A percentile compares a stretch with the other conserved stretches of the same genome.
Conservation (phyloP, 2,329 filamentous ascomycete genomes). For the Sporothrix schenckii region DNA sequence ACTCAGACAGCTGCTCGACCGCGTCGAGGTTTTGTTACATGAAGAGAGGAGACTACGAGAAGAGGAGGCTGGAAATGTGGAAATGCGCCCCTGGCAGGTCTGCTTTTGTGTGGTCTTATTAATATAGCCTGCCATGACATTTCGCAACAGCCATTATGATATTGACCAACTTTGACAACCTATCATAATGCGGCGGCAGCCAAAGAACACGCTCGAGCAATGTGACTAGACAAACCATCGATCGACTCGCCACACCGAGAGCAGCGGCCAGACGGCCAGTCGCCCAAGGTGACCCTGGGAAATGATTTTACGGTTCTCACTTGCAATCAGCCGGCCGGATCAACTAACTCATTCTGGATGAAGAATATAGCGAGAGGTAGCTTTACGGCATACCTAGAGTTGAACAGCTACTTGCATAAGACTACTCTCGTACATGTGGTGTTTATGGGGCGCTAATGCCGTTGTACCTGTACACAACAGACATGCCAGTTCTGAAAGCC, state of each 20-base stretch:
- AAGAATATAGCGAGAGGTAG: too few species aligned
- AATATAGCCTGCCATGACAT: not conserved
- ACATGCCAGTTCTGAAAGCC: not conserved
- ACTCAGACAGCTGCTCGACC: constrained; percentile 2
- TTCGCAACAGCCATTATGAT: not conserved
- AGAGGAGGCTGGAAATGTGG: not conserved
- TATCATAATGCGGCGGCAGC: not conserved
- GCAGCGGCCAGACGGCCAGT: not conserved
- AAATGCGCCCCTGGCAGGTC: not conserved
- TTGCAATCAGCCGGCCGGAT: constrained; percentile 23
- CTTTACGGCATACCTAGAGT: not conserved
- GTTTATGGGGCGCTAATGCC: not conserved
- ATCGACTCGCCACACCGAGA: not conserved
- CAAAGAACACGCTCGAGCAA: not conserved
- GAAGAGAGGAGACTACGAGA: not conserved
- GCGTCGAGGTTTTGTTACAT: not conserved
- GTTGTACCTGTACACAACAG: not conserved
- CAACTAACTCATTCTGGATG: not conserved
- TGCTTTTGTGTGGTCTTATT: not conserved
- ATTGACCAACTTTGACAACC: not conserved
- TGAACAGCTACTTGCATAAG: too few species aligned
- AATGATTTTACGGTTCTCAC: not conserved
- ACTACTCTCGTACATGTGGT: not conserved
- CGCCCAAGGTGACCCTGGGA: not conserved
- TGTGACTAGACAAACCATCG: not conserved